Base-by-base conservation (phyloP, 805 yeast genomes). In the Myxozyma nipponensis region DNA sequence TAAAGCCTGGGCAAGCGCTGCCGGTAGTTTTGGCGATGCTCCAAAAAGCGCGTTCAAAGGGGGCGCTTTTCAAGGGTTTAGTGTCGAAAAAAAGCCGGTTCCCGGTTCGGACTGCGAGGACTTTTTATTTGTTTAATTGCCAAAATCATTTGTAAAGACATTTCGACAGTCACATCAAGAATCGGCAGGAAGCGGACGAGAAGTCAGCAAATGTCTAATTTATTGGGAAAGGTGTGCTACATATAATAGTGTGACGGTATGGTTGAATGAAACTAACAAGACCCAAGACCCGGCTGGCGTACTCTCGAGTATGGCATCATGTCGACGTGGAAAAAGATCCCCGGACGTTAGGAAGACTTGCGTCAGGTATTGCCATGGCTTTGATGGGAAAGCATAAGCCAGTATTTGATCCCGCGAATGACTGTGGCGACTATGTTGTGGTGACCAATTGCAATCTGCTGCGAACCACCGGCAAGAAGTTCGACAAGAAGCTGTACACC, bases 311-410 rank as follows among this genome's bases (percentile, higher is more conserved):
- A 39, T 93, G 99, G 99, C 98, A 91, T 66, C 96, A 90, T 66
- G 86, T 93, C 32, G 98, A 95, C 66, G 77, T 88, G 32, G 86
- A 95, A 13, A 76, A 79, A 43, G 98, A 93, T 48, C 70, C 74
- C 34, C 79, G 98, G 63, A 83, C 97, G 0, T 70, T 93, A 42
- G 99, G 99, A 66, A 83, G 98, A 65, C 69, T 93, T 50, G 98
- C 99, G 3, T 76, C 95, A 1, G 77, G 83, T 50, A 89, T 93
- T 49, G 97, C 98, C 23, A 74, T 81, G 26, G 82, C 93, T 0
- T 75, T 93, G 38, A 88, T 86, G 70, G 99, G 99, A n/a, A 93
- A 93, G 68, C 97, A 93, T 72, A 93, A 93, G 73, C 99, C 99
- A 3, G 78, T 88, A 0, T 84, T 71, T 58, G 87, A 89, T 62